phyloP scores from a whole-genome alignment of 1,284 basidiomycete genomes.

The Pseudomicrostroma phylloplanum region DNA sequence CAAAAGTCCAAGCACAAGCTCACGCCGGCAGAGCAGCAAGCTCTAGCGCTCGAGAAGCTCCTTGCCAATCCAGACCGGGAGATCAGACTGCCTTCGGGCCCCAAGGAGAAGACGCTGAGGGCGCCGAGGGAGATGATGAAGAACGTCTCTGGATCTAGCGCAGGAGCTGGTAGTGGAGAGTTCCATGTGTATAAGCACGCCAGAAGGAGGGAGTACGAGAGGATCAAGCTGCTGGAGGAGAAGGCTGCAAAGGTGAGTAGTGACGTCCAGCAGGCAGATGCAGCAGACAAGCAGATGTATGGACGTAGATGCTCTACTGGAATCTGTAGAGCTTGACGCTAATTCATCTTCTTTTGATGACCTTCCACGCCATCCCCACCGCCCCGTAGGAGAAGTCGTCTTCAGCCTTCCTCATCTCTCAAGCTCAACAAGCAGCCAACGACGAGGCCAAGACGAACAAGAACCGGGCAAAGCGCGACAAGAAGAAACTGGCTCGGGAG shows the following conservation, averaged over 20 bases:
- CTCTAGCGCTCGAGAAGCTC: slow-evolving; percentile 34
- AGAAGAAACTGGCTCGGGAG: slow-evolving; percentile 27
- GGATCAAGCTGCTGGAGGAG: slow-evolving; percentile 84
- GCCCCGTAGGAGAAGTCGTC: slow-evolving; percentile 23
- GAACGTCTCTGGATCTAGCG: slow-evolving; percentile 54
- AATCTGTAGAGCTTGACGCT: too few relatives aligned
- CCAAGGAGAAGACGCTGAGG: slow-evolving; percentile 28
- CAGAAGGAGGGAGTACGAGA: slow-evolving; percentile 86
- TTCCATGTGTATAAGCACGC: slow-evolving; percentile 93
- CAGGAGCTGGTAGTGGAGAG: slow-evolving; percentile 49
- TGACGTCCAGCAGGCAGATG: background rate
- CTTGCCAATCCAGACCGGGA: slow-evolving; percentile 37
- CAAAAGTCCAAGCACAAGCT: slow-evolving; percentile 10
- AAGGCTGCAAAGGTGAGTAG: slow-evolving; percentile 65
- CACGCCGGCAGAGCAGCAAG: slow-evolving; percentile 38
- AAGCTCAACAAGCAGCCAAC: slow-evolving; percentile 16
- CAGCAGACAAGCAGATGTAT: too few relatives aligned
- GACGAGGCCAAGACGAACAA: slow-evolving; percentile 51
- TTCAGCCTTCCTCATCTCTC: slow-evolving; percentile 28
- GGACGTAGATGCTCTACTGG: too few relatives aligned
- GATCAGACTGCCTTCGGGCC: slow-evolving; percentile 20
- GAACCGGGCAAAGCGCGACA: slow-evolving; percentile 44
- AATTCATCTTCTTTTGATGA: background rate
- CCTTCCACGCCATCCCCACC: background rate
- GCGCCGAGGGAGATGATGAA: slow-evolving; percentile 65